Conservation (phyloP, 176 grass and related monocot genomes). For the Aegilops umbellulata region DNA sequence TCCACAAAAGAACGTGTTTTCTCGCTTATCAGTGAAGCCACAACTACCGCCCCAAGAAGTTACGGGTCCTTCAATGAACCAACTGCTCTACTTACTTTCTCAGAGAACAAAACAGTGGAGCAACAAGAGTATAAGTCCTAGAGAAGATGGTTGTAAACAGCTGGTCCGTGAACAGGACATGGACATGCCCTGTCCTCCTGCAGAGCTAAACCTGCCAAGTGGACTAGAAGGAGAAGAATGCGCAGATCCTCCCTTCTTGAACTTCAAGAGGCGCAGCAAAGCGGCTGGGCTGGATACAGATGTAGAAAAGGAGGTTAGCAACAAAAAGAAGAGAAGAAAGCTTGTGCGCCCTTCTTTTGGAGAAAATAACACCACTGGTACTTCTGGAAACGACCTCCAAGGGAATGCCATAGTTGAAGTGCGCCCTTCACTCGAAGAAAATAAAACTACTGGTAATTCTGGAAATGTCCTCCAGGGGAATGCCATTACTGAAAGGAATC, state of each 20-base stretch:
- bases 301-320: neutral
- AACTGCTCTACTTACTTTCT: slow-evolving; percentile 43
- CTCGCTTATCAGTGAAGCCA: slow-evolving; percentile 41
- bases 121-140: neutral
- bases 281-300: slow-evolving; percentile 18
- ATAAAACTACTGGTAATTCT: neutral
- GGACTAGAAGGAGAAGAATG: slow-evolving; percentile 6
- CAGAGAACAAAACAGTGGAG: slow-evolving; percentile 31
- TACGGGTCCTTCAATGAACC: slow-evolving; percentile 24
- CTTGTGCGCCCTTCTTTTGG: slow-evolving; percentile 59
- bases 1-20: slow-evolving; percentile 43
- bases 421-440: slow-evolving; percentile 43
- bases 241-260: slow-evolving; percentile 41
- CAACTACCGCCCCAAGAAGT: slow-evolving; percentile 10
- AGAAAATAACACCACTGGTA: slow-evolving; percentile 12
- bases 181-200: neutral
- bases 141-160: neutral
- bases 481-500: neutral
- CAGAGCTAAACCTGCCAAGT: slow-evolving; percentile 4
- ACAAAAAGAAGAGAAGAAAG: slow-evolving; percentile 57
- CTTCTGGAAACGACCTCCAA: slow-evolving; percentile 13
- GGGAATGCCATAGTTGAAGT: slow-evolving; percentile 6
- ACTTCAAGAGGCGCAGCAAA: slow-evolving; percentile 59
- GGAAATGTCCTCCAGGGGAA: neutral
- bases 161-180: neutral